Percentiles rank a stretch among this genome's conserved stretches.
These are phyloP conservation scores for Fusarium solani-melongenae DNA, from an alignment of 2,329 filamentous ascomycete species.

Conservation along the genomic window DNA sequence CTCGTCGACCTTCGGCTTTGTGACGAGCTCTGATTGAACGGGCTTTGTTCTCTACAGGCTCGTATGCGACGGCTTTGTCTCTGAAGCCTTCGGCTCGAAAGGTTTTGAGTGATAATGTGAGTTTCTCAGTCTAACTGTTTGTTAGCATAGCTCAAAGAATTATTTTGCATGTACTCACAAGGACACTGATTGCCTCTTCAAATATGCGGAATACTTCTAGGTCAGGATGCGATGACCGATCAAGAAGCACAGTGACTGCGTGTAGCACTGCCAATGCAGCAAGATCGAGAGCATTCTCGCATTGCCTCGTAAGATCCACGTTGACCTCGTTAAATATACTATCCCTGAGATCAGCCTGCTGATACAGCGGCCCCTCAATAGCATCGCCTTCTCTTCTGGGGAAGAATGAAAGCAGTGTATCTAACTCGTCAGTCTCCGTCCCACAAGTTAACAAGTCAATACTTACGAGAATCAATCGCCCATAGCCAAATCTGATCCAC, in stretches of 20 bases:
- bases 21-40: constrained; percentile 53
- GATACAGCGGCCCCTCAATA: constrained; percentile 65
- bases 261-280: constrained; percentile 71
- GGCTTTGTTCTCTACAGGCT: constrained; percentile 54
- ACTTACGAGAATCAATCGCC: constrained; percentile 64
- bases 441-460: accelerated
- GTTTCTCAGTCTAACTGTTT: constrained; percentile 64
- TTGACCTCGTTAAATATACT: constrained; percentile 75
- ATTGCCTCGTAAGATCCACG: constrained; percentile 70
- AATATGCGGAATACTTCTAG: constrained; percentile 74
- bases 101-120: constrained; percentile 70
- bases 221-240: constrained; percentile 68
- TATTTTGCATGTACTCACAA: constrained; percentile 54
- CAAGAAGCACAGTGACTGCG: constrained; percentile 70
- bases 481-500: constrained; percentile 74
- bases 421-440: constrained; percentile 42
- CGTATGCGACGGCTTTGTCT: constrained; percentile 54
- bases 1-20: constrained; percentile 54
- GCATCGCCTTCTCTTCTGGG: constrained; percentile 65
- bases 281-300: constrained; percentile 70
- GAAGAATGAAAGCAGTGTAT: constrained; percentile 66
- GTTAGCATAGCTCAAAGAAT: accelerated
- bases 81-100: constrained; percentile 70
- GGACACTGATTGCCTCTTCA: constrained; percentile 72
- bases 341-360: constrained; percentile 70